Evolutionary conservation across 208 protist species (phyloP).

Genomic region (Trypanosoma brucei): DNA sequence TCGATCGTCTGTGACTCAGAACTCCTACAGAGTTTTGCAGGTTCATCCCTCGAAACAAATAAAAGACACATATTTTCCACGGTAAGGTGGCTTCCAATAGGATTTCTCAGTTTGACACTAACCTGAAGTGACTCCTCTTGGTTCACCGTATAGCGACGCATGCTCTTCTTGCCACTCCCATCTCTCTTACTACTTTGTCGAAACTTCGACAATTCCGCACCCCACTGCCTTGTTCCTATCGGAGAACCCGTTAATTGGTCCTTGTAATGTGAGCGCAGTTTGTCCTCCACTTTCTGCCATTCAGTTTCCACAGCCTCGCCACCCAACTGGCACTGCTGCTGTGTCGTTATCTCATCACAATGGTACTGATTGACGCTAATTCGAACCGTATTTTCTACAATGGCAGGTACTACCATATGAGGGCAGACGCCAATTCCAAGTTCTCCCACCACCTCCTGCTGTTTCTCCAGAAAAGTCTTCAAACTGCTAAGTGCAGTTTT

Average conservation of each 20-base stretch:
- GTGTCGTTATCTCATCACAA: slow-evolving; percentile 42
- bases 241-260: neutral
- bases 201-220: neutral
- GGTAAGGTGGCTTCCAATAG: slow-evolving; percentile 44
- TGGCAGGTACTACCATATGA: slow-evolving; percentile 66
- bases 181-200: neutral
- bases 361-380: slow-evolving; percentile 52
- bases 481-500: slow-evolving; percentile 34
- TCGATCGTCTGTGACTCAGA: slow-evolving; percentile 44
- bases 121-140: slow-evolving; percentile 59
- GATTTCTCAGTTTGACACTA: slow-evolving; percentile 56
- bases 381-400: slow-evolving; percentile 44
- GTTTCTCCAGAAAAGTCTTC: slow-evolving; percentile 42
- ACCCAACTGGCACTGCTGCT: slow-evolving; percentile 28
- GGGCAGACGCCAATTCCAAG: slow-evolving; percentile 59
- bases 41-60: slow-evolving; percentile 43
- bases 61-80: slow-evolving; percentile 52
- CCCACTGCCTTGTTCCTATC: neutral
- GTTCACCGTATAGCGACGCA: slow-evolving; percentile 31
- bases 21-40: slow-evolving; percentile 70
- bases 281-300: slow-evolving; percentile 70
- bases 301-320: slow-evolving; percentile 41
- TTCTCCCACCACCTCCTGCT: slow-evolving; percentile 36
- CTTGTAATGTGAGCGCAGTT: slow-evolving; percentile 24
- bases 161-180: slow-evolving; percentile 3